Evolutionary conservation across 2,329 filamentous ascomycete genomes (phyloP), one percentile per base, ranked within the genome.

Genomic region (Pyrenochaeta sp.): DNA sequence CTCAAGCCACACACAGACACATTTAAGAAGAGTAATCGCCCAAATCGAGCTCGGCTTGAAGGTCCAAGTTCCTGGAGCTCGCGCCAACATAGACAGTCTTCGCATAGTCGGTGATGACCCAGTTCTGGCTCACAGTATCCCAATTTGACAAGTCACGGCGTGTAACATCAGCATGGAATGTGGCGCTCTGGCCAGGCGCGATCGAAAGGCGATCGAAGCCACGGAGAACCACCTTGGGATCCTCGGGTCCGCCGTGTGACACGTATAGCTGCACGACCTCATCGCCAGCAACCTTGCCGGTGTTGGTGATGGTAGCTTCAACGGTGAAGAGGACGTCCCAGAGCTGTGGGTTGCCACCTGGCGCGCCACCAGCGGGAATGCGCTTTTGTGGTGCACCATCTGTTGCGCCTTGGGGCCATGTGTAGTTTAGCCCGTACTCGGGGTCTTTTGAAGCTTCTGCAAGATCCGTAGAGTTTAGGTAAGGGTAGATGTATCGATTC

Each of bases 91-190:
- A 84, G 35, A 86, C 81, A 51, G 78, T 86, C 80, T 87, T 87
- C 46, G 80, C 75, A 62, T 85, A 80, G 18, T 78, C 66, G 27
- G 78, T 80, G 48, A 88, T 79, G 40, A 92, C 84, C 93, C 94
- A 98, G 80, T 97, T 88, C 81, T 97, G 93, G n/a, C 78, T 73
- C 1, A 71, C 81, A 0, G 85, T 79, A 63, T 97, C 91, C 93
- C 94, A 97, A 79, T 92, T 95, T 72, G 89, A 92, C 50, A 97
- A 64, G 69, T 97, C 94, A 51, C 92, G 87, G 33, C 93, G 84
- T 5, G 87, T 92, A 49, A 97, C 76, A 14, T 87, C 83, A 0
- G 85, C 87, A 0, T 75, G 81, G 79, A 95, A 96, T 1, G 82
- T 85, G 3, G 79, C 81, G 45, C 83, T 86, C 74, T 86, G 74